Evolutionary conservation across 495 filamentous ascomycete species (phyloP), one percentile per base, ranked within the genome.

Genomic region (Sporormia fimetaria): DNA sequence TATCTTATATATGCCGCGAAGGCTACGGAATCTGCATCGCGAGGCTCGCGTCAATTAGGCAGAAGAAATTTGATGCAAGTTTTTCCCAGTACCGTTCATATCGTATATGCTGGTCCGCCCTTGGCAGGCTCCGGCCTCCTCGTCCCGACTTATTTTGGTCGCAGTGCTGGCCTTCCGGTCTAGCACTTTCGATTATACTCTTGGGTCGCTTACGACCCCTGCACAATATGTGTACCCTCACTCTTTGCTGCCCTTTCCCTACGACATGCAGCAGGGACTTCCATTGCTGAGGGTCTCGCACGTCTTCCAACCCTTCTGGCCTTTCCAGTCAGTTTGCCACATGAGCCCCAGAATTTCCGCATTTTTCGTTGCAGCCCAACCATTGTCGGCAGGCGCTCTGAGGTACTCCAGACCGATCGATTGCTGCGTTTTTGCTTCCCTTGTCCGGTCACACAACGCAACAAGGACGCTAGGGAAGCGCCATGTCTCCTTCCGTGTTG

Each of bases 1-100:
- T 40, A 35, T 45, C 50, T 53, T 53, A 49, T 53, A 53, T 53
- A 45, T 45, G 39, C 25, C 17, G n/a, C n/a, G n/a, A 25, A 40
- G 45, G 44, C 40, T 32, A 37, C 23, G 23, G 15, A 34, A 26
- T 17, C 20, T n/a, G n/a, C n/a, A 24, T 47, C 24, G 29, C 42
- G 24, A 29, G 11, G 23, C 24, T 36, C 20, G 37, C 10, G 22
- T 33, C 44, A 45, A 53, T 49, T 47, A 49, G 44, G 50, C 50
- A 53, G 44, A 53, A 53, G 29, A 47, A 38, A 42, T 25, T 38
- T 44, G 35, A 40, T 45, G 50, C 50, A 44, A 49, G 50, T 38
- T 49, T 44, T 53, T 48, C 44, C 40, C 39, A 14, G 44, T 47
- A 42, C 50, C 30, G 14, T 22, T 49, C 43, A 53, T 53, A 53